phyloP scores from a whole-genome alignment of 352 stramenopile genomes.

The Globisporangium cederbergense region DNA sequence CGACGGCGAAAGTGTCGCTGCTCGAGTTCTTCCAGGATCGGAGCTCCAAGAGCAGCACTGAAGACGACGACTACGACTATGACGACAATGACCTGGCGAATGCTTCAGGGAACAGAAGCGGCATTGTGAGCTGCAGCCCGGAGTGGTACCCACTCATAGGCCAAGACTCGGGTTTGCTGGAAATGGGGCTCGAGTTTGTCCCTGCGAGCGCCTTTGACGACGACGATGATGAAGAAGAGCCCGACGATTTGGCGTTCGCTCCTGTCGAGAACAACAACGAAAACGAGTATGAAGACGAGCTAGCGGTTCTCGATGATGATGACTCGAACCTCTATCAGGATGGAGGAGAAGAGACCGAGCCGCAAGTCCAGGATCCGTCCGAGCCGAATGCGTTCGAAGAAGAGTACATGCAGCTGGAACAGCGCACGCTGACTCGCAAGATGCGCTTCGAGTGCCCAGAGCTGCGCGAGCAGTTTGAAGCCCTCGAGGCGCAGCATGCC shows the following conservation, averaged over 20 bases:
- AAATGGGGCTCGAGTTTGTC: slow-evolving; percentile 51
- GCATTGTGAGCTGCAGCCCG: slow-evolving; percentile 22
- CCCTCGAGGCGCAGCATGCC: not conserved
- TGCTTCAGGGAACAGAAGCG: not conserved
- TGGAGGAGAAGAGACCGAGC: slow-evolving; percentile 2
- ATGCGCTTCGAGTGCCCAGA: slow-evolving; percentile 26
- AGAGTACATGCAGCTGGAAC: slow-evolving; percentile 14
- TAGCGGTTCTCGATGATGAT: not conserved
- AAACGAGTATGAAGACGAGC: slow-evolving; percentile 6
- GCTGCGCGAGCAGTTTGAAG: slow-evolving; percentile 10
- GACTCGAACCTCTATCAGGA: not conserved
- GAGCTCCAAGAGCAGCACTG: not conserved
- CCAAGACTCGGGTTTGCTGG: slow-evolving; percentile 36
- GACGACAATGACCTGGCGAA: too few relatives aligned
- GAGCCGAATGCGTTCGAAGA: slow-evolving; percentile 5
- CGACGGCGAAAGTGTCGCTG: slow-evolving; percentile 30
- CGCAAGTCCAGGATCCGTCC: slow-evolving; percentile 19
- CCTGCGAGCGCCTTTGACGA: slow-evolving; percentile 21
- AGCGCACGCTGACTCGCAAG: slow-evolving; percentile 17
- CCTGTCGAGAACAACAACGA: slow-evolving; percentile 1
- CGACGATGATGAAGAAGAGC: slow-evolving; percentile 10
- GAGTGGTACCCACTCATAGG: slow-evolving; percentile 47
- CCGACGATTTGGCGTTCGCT: not conserved
- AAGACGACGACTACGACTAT: slow-evolving; percentile 10
- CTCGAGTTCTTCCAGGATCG: slow-evolving; percentile 26